A percentile compares a stretch with the other conserved stretches of the same genome.
These are phyloP conservation scores for Handroanthus guayacan DNA, from an alignment of 257 asterid genomes.

Conservation along the genomic window DNA sequence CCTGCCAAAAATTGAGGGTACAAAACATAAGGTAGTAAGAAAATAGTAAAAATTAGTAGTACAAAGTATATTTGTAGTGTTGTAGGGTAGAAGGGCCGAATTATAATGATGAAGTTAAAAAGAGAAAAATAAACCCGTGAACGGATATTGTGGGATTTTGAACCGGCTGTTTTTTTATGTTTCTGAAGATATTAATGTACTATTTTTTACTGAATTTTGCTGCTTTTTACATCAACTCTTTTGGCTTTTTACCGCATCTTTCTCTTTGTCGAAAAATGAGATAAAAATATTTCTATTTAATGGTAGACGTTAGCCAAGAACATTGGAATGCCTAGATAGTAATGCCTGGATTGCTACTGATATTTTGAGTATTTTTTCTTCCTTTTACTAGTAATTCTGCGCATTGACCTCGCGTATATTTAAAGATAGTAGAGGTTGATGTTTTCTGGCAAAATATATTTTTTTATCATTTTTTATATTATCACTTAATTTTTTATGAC, in stretches of 20 bases:
- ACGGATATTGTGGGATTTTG: conserved; percentile 22
- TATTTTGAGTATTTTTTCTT: too few relatives aligned
- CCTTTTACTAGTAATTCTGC: too few relatives aligned
- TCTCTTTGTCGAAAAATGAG: conserved; percentile 3
- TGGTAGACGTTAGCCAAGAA: background rate
- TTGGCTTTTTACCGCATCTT: conserved; percentile 22
- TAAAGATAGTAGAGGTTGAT: too few relatives aligned
- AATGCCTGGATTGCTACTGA: too few relatives aligned
- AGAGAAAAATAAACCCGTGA: conserved; percentile 37
- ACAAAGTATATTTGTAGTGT: background rate
- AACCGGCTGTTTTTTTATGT: background rate
- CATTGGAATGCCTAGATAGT: too few relatives aligned
- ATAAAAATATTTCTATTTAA: too few relatives aligned
- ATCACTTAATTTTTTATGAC: too few relatives aligned
- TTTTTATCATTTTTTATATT: too few relatives aligned
- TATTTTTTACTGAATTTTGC: background rate
- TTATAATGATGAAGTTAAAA: conserved; percentile 23
- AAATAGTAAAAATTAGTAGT: conserved; percentile 23
- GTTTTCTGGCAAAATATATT: too few relatives aligned
- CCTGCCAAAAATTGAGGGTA: background rate
- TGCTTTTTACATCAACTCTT: conserved; percentile 28
- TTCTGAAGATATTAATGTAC: background rate
- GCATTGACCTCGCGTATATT: too few relatives aligned
- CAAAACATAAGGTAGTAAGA: background rate
- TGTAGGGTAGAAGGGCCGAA: conserved; percentile 3